Evolutionary conservation across 1,284 basidiomycete species (phyloP).

Genomic region (Marasmius tenuissimus): DNA sequence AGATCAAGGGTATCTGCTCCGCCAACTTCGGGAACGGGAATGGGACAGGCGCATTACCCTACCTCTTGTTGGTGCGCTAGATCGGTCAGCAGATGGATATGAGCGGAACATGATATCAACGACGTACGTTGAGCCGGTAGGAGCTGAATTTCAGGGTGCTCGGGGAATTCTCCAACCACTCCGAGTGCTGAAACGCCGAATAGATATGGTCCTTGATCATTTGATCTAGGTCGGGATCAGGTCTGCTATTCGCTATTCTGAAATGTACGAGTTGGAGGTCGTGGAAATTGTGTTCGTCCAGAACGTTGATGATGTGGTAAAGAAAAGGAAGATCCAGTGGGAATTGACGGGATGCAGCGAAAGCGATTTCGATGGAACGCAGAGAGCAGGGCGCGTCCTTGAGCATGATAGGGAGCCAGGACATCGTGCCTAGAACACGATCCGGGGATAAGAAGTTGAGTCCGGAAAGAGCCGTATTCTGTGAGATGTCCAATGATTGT

Average conservation of each 20-base stretch:
- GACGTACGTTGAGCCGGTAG: not conserved
- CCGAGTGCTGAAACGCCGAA: not conserved
- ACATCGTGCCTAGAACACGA: slow-evolving; percentile 25
- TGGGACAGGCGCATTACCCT: no score
- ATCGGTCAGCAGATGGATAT: no score
- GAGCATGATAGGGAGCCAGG: slow-evolving; percentile 21
- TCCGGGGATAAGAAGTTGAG: slow-evolving; percentile 24
- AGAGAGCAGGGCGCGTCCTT: slow-evolving; percentile 16
- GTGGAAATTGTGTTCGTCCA: slow-evolving; percentile 16
- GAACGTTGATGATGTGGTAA: slow-evolving; percentile 13
- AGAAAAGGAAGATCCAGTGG: slow-evolving; percentile 24
- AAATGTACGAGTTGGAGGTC: slow-evolving; percentile 22
- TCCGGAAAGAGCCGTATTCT: slow-evolving; percentile 17
- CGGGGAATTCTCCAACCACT: not conserved
- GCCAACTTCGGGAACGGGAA: no score
- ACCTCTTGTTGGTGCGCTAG: no score
- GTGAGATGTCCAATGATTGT: slow-evolving; percentile 16
- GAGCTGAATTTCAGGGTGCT: not conserved
- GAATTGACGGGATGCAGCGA: slow-evolving; percentile 27
- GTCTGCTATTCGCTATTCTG: slow-evolving; percentile 17
- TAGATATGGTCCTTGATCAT: not conserved
- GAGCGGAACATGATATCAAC: no score
- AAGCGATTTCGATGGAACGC: slow-evolving; percentile 21
- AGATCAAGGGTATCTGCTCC: no score
- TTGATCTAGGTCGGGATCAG: not conserved